phyloP scores from a whole-genome alignment of 1,284 basidiomycete species.

The Fomitopsis betulina region DNA sequence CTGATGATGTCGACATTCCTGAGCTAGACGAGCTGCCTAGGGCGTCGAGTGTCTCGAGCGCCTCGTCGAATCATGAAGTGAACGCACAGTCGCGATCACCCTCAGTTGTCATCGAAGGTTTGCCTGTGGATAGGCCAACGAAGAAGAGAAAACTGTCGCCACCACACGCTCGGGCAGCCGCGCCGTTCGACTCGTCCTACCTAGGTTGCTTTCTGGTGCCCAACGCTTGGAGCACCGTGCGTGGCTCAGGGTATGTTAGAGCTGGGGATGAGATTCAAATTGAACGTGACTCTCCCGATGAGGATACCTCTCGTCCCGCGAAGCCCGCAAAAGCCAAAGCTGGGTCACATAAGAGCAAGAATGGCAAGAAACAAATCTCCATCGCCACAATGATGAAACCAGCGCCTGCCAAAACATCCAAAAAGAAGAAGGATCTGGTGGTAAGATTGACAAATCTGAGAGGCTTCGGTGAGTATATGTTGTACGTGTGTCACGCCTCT shows the following conservation, averaged over 20 bases:
- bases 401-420: slow-evolving; percentile 42
- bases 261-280: slow-evolving; percentile 57
- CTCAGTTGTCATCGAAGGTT: not conserved
- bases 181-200: slow-evolving; percentile 33
- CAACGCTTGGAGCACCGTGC: slow-evolving; percentile 80
- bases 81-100: slow-evolving; percentile 26
- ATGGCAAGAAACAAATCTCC: slow-evolving; percentile 58
- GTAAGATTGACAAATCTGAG: slow-evolving; percentile 62
- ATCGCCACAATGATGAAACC: slow-evolving; percentile 63
- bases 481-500: not conserved
- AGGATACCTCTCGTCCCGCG: slow-evolving; percentile 15
- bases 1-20: slow-evolving; percentile 41
- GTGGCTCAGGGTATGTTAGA: slow-evolving; percentile 65
- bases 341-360: slow-evolving; percentile 29
- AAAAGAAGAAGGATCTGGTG: slow-evolving; percentile 58
- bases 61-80: slow-evolving; percentile 26
- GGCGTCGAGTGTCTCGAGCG: slow-evolving; percentile 38
- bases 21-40: slow-evolving; percentile 23
- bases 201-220: slow-evolving; percentile 67
- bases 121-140: slow-evolving; percentile 19
- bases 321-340: slow-evolving; percentile 23
- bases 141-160: slow-evolving; percentile 47
- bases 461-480: slow-evolving; percentile 51
- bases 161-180: slow-evolving; percentile 6
- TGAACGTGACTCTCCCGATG: slow-evolving; percentile 47